Conservation (phyloP, 164 flowering plant species). For the Nelumbo lutea region DNA sequence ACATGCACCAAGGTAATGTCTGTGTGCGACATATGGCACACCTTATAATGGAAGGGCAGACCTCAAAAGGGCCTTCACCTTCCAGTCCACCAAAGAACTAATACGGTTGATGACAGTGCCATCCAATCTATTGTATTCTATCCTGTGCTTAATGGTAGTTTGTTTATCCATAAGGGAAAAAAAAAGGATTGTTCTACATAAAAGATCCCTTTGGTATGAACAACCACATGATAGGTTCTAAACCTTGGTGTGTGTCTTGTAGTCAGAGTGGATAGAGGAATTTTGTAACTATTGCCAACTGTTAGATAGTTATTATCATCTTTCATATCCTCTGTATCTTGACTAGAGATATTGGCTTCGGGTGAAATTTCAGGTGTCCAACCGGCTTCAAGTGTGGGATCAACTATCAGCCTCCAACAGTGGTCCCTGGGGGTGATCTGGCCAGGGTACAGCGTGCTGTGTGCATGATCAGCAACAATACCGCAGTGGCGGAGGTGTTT, state of each 20-base stretch:
- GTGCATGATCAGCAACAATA: slow-evolving; percentile 91
- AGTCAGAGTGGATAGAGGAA: not conserved
- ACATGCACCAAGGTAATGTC: no score
- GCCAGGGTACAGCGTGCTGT: slow-evolving; percentile 82
- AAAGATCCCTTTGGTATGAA: not conserved
- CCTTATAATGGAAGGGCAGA: no score
- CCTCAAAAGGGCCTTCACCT: no score
- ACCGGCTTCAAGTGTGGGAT: slow-evolving; percentile 87
- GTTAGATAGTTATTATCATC: not conserved
- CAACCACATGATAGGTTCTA: not conserved
- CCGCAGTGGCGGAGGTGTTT: slow-evolving; percentile 80
- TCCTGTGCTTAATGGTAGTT: no score
- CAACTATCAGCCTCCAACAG: slow-evolving; percentile 74
- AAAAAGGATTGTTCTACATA: not conserved
- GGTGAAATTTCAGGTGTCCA: slow-evolving; percentile 51
- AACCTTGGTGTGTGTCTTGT: not conserved
- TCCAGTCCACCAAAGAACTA: no score
- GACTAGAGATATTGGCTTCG: not conserved
- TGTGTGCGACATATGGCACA: no score
- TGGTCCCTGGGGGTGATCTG: slow-evolving; percentile 79
- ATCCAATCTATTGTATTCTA: no score
- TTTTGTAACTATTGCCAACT: not conserved
- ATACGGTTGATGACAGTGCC: no score
- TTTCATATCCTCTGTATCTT: not conserved
- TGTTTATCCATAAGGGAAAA: no score